Conservation (phyloP, 2,329 filamentous ascomycete genomes). For the Domatiomyces catenatus region DNA sequence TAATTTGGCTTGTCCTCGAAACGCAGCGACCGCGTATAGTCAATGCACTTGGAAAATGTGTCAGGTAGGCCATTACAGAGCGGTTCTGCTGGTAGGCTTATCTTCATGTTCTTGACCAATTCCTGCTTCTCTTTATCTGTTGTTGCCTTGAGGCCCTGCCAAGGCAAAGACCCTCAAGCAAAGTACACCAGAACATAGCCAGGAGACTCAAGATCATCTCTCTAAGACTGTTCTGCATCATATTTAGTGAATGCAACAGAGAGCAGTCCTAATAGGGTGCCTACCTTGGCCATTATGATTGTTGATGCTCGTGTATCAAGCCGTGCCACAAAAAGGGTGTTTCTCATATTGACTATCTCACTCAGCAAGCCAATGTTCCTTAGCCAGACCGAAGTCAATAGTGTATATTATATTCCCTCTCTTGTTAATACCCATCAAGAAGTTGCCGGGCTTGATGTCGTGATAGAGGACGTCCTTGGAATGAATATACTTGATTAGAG, state of each 20-base stretch:
- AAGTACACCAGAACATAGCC: slow-evolving; percentile 99
- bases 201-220: slow-evolving; percentile 97
- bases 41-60: slow-evolving; percentile 98
- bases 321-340: no score
- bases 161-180: slow-evolving; percentile 94
- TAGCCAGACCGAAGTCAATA: slow-evolving; percentile 95
- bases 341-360: slow-evolving; percentile 84
- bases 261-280: slow-evolving; percentile 96
- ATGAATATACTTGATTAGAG: slow-evolving; percentile 98
- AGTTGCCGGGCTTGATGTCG: slow-evolving; percentile 99
- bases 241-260: slow-evolving; percentile 95
- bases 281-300: slow-evolving; percentile 99
- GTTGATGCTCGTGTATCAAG: slow-evolving; percentile 98
- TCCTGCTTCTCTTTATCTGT: slow-evolving; percentile 99
- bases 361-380: slow-evolving; percentile 99
- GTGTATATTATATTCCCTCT: slow-evolving; percentile 98
- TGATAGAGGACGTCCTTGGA: slow-evolving; percentile 99
- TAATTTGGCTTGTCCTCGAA: slow-evolving; percentile 99
- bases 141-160: slow-evolving; percentile 96
- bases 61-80: slow-evolving; percentile 98
- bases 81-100: slow-evolving; percentile 93
- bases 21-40: slow-evolving; percentile 95
- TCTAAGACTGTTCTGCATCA: slow-evolving; percentile 95
- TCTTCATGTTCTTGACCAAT: slow-evolving; percentile 99
- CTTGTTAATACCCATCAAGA: slow-evolving; percentile 98